phyloP scores from a whole-genome alignment of 2,329 filamentous ascomycete genomes.

The Colletotrichum cuscutae region DNA sequence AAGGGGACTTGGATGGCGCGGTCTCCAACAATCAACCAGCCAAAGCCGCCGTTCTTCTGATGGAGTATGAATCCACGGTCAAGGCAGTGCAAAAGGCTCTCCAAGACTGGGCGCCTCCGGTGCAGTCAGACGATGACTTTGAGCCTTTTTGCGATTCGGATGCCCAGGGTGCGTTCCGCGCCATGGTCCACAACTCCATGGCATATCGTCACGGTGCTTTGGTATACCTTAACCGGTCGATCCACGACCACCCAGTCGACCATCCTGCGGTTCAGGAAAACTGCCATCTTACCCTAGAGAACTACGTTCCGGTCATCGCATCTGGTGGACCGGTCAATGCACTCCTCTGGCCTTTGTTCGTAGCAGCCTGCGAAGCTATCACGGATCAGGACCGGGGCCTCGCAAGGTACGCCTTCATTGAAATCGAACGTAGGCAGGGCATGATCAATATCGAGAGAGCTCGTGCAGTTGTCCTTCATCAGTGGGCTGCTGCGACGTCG shows the following conservation, averaged over 20 bases:
- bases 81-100: neutral
- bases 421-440: slow-evolving; percentile 66
- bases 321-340: slow-evolving; percentile 70
- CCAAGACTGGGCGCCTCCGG: neutral
- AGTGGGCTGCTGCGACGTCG: slow-evolving; percentile 39
- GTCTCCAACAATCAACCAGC: neutral
- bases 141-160: neutral
- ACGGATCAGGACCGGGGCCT: slow-evolving; percentile 60
- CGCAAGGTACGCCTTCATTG: slow-evolving; percentile 61
- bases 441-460: slow-evolving; percentile 62
- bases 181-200: neutral
- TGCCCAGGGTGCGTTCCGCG: neutral
- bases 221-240: neutral
- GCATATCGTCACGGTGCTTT: neutral
- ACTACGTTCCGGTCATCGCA: slow-evolving; percentile 64
- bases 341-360: slow-evolving; percentile 72
- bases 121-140: neutral
- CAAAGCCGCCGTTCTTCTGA: neutral
- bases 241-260: slow-evolving; percentile 17
- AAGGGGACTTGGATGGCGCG: neutral
- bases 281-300: slow-evolving; percentile 57
- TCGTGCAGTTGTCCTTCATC: neutral
- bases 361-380: slow-evolving; percentile 68
- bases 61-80: neutral
- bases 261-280: slow-evolving; percentile 64